These are phyloP conservation scores for Kurtzmaniella cleridarum DNA, from an alignment of 805 yeast genomes.

Conservation along the genomic window DNA sequence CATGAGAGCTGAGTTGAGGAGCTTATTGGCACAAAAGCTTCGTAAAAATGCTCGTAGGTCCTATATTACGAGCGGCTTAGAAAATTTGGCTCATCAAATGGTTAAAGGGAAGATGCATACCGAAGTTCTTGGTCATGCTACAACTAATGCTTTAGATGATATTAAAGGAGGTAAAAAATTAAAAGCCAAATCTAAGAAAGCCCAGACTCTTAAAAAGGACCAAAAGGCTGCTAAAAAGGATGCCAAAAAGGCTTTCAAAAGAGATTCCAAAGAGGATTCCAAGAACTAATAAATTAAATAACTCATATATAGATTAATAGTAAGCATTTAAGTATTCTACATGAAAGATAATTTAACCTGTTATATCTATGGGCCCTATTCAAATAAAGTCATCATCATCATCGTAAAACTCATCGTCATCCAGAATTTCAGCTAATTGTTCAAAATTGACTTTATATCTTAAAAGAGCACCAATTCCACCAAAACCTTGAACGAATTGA, in stretches of 20 bases:
- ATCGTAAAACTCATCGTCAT: conserved; percentile 79
- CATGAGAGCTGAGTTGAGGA: conserved; percentile 48
- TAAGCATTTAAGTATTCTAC: background rate
- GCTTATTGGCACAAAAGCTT: conserved; percentile 47
- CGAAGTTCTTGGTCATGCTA: conserved; percentile 64
- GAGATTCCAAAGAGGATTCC: conserved; percentile 1
- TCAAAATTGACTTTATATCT: conserved; percentile 97
- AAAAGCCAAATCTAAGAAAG: conserved; percentile 10
- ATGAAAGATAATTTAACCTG: background rate
- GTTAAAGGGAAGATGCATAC: conserved; percentile 63
- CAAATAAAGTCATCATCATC: conserved; percentile 49
- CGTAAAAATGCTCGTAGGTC: conserved; percentile 63
- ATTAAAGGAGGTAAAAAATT: conserved; percentile 21
- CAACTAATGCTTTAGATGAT: conserved; percentile 62
- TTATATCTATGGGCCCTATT: conserved; percentile 5
- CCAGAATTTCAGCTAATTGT: conserved; percentile 83
- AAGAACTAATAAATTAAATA: background rate
- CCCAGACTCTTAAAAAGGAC: conserved; percentile 1
- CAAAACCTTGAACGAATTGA: conserved; percentile 95
- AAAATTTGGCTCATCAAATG: conserved; percentile 73
- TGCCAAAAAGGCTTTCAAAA: conserved; percentile 1
- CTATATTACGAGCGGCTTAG: conserved; percentile 74
- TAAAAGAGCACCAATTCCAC: conserved; percentile 96
- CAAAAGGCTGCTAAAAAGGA: conserved; percentile 3
- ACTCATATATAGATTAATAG: background rate